Evolutionary conservation across 192 early-diverging fungal genomes (phyloP).

Genomic region (Backusella macrospora): DNA sequence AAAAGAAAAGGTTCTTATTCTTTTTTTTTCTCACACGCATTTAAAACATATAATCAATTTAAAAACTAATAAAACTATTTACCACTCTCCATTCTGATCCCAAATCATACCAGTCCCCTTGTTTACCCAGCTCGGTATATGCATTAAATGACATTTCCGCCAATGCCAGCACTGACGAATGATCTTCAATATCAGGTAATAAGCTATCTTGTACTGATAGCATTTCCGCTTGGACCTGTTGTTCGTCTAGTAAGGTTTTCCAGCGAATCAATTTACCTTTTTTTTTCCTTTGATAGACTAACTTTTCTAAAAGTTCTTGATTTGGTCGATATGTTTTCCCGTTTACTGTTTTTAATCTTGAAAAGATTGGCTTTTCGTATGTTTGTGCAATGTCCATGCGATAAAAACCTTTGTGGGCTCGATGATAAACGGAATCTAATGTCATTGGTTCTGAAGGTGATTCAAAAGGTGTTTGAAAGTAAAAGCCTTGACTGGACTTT

Average conservation of each 20-base stretch:
- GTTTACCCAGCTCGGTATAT: constrained; percentile 62
- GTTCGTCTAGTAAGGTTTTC: background rate
- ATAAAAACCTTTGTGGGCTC: background rate
- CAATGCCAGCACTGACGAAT: constrained; percentile 69
- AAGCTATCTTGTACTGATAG: background rate
- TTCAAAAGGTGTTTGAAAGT: background rate
- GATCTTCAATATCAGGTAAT: constrained; percentile 73
- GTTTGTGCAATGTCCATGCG: background rate
- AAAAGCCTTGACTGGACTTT: background rate
- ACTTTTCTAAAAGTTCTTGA: background rate
- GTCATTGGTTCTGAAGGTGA: background rate
- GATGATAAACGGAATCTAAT: background rate
- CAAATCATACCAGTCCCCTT: constrained; percentile 64
- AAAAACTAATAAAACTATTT: constrained; percentile 5
- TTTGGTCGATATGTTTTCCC: background rate
- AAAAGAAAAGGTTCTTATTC: background rate
- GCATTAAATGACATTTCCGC: constrained; percentile 84
- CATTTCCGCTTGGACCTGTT: background rate
- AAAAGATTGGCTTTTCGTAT: background rate
- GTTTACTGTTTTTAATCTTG: background rate
- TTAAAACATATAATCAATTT: constrained; percentile 8
- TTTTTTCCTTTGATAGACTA: background rate
- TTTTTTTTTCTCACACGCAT: too few species aligned
- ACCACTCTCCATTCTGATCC: constrained; percentile 61
- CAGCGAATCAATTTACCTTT: background rate